phyloP scores from a whole-genome alignment of 495 filamentous ascomycete species.

The Annulohypoxylon stygium region DNA sequence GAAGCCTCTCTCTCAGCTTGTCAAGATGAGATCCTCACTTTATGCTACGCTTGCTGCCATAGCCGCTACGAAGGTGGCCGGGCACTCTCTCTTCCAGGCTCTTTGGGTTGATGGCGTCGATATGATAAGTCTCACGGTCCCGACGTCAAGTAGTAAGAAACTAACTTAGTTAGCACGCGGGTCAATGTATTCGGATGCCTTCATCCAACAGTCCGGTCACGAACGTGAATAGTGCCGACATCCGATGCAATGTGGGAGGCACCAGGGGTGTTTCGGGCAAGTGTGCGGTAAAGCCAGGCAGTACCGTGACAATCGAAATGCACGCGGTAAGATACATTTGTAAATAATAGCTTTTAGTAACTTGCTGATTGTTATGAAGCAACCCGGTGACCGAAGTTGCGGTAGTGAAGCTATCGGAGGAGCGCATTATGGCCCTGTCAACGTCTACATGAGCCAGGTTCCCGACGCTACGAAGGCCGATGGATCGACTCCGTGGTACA shows the following conservation, averaged over 20 bases:
- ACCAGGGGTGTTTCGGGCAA: constrained; percentile 40
- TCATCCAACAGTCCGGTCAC: constrained; percentile 57
- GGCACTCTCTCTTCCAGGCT: constrained; percentile 54
- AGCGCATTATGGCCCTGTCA: constrained; percentile 65
- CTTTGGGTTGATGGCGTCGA: constrained; percentile 58
- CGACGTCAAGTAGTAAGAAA: not conserved
- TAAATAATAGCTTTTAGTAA: constrained; percentile 28
- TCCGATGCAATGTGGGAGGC: constrained; percentile 56
- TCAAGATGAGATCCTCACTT: constrained; percentile 52
- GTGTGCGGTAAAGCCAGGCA: constrained; percentile 55
- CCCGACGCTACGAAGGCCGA: constrained; percentile 57
- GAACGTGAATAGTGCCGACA: constrained; percentile 56
- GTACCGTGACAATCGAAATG: constrained; percentile 63
- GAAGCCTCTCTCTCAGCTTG: constrained; percentile 21
- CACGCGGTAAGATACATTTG: constrained; percentile 50
- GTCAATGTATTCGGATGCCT: constrained; percentile 55
- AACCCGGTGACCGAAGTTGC: constrained; percentile 62
- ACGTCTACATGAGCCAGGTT: constrained; percentile 64
- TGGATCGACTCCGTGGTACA: constrained; percentile 57
- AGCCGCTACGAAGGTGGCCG: constrained; percentile 51
- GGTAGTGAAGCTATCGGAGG: constrained; percentile 62
- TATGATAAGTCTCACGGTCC: constrained; percentile 46
- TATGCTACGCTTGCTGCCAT: constrained; percentile 46
- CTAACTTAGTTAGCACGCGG: constrained; percentile 40
- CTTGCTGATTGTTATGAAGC: constrained; percentile 53